Evolutionary conservation across 225 moss, liverwort and hornwort genomes (phyloP).

Genomic region (Lunularia cruciata): DNA sequence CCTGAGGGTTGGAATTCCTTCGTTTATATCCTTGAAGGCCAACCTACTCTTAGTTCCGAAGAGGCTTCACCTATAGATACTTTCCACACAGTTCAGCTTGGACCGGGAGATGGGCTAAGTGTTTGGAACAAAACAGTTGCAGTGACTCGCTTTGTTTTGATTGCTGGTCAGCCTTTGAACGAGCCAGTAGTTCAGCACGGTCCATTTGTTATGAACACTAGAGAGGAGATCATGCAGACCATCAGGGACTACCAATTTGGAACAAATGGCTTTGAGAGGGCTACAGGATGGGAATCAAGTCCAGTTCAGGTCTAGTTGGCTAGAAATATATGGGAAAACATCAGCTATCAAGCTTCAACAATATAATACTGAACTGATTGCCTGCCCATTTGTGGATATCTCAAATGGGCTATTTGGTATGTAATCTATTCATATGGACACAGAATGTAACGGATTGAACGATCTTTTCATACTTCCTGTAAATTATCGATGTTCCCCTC

Average conservation of each 20-base stretch:
- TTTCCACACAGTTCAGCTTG: conserved; percentile 68
- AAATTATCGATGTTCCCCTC: too few relatives aligned
- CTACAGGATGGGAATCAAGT: conserved; percentile 57
- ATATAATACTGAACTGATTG: too few relatives aligned
- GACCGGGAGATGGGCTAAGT: conserved; percentile 65
- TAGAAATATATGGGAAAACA: too few relatives aligned
- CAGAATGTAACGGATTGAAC: too few relatives aligned
- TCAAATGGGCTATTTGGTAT: too few relatives aligned
- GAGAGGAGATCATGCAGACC: conserved; percentile 61
- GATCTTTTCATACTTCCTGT: too few relatives aligned
- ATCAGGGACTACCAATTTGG: conserved; percentile 58
- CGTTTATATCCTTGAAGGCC: conserved; percentile 61
- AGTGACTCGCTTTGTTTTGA: conserved; percentile 62
- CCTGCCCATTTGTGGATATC: too few relatives aligned
- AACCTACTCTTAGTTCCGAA: conserved; percentile 50
- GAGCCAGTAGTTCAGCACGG: conserved; percentile 82
- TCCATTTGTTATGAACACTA: conserved; percentile 87
- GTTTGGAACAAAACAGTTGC: conserved; percentile 63
- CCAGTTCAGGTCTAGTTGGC: conserved; percentile 35
- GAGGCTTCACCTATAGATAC: conserved; percentile 38
- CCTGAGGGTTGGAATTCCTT: conserved; percentile 91
- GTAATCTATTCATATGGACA: too few relatives aligned
- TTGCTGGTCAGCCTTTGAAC: conserved; percentile 72
- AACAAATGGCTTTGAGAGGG: conserved; percentile 70
- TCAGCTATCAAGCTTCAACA: too few relatives aligned